Evolutionary conservation across 2,329 filamentous ascomycete species (phyloP), one percentile per base, ranked within the genome.

Genomic region (Sporothrix pallida): DNA sequence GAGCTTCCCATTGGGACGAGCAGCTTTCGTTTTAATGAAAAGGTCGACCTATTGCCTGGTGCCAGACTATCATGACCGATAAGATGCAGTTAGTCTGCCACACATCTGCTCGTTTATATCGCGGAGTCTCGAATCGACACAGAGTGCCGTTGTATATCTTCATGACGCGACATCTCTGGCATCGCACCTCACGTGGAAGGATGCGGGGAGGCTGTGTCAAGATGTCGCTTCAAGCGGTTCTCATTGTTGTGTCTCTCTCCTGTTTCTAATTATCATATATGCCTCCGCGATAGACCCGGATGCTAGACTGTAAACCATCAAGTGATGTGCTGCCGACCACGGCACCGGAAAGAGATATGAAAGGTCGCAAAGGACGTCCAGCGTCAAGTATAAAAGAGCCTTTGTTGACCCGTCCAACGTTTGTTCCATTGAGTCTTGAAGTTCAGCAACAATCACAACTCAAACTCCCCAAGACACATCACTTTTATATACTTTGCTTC

Each of bases 291-390:
- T 13, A 31, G n/a, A 15, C 58, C 31, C 46, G 46, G 50, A 17
- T 58, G n/a, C 52, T 58, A 48, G 26, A 6, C 6, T 42, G 52
- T 10, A n/a, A 26, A 7, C 6, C 52, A 60, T 44, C 68, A 12
- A 70, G 69, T 60, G 70, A 65, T 72, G 58, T 67, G 60, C 60
- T 67, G 71, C 71, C 71, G 71, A 72, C 60, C 31, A n/a, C 62
- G 71, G 71, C 63, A 20, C 71, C 71, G 71, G 23, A 13, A 15
- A 20, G 31, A 8, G n/a, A 44, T 0, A 37, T 17, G 50, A 37
- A 2, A 3, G 13, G 10, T 20, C 20, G 8, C 15, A 2, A 42
- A 58, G 56, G 44, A 46, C 20, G 23, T 5, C 15, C 63, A 17
- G 1, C 42, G 17, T 15, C 4, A 12, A 58, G 71, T 72, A 72